Conservation (phyloP, 73 alveolate genomes). For the Paramecium caudatum region DNA sequence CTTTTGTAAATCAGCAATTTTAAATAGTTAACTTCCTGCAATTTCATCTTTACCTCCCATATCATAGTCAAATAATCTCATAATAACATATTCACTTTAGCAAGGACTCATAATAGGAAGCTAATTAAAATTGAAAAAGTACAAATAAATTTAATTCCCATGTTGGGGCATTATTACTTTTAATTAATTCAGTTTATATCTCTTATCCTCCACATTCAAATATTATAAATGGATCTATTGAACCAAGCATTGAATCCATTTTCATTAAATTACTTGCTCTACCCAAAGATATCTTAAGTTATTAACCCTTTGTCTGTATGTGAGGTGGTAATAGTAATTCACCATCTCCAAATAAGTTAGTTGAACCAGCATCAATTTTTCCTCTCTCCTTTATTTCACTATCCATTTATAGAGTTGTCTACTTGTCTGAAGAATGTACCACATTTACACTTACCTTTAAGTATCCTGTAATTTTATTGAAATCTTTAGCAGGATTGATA, state of each 20-base stretch:
- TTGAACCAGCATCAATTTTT: background rate
- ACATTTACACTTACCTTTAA: slow-evolving; percentile 89
- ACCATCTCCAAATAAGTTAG: slow-evolving; percentile 46
- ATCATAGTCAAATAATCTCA: slow-evolving; percentile 74
- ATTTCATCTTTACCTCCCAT: slow-evolving; percentile 74
- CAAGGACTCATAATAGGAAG: slow-evolving; percentile 69
- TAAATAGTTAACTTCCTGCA: slow-evolving; percentile 62
- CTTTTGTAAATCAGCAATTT: slow-evolving; percentile 18
- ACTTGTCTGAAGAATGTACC: slow-evolving; percentile 87
- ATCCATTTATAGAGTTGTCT: slow-evolving; percentile 69
- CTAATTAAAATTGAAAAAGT: background rate
- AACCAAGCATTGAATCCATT: slow-evolving; percentile 58
- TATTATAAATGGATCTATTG: slow-evolving; percentile 50
- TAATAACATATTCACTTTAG: slow-evolving; percentile 17
- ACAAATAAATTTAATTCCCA: slow-evolving; percentile 61
- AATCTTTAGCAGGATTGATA: slow-evolving; percentile 91
- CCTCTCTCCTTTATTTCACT: slow-evolving; percentile 44
- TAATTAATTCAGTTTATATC: slow-evolving; percentile 3
- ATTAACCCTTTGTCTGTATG: slow-evolving; percentile 30
- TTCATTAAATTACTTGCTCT: slow-evolving; percentile 34
- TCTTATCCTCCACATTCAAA: slow-evolving; percentile 57
- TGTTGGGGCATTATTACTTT: background rate
- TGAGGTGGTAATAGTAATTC: slow-evolving; percentile 53
- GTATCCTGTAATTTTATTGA: slow-evolving; percentile 91
- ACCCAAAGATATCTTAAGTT: slow-evolving; percentile 23